Evolutionary conservation across 306 rosid species (phyloP), one percentile per base, ranked within the genome.

Genomic region (Trifolium repens): DNA sequence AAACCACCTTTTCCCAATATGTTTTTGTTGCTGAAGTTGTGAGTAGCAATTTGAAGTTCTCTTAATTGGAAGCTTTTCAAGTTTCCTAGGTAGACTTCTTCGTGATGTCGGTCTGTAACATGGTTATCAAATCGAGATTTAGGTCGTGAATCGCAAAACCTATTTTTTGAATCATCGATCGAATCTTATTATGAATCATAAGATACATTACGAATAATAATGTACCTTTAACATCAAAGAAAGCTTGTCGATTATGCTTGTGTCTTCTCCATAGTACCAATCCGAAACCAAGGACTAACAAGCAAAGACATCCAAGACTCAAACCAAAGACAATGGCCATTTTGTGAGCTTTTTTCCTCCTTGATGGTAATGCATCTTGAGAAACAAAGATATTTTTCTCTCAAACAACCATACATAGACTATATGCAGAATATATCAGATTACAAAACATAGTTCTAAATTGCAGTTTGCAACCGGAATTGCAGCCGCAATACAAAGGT

Each of bases 1-100:
- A 89, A 94, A 49, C 98, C 98, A 26, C 98, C 98, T 74, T 89
- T 88, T 79, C 98, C 98, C 13, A 93, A 83, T 43, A 93, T 86
- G 89, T 81, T 85, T 82, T 91, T 93, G 88, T 84, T 86, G 91
- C 90, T 91, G 90, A 93, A 93, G 85, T 91, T 89, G 85, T 82
- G 78, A 10, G 98, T 93, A 54, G 98, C 96, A 78, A 84, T 83
- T 75, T 91, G 96, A 34, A 93, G 97, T 84, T 93, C 97, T 69
- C 97, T 87, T 81, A 91, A 83, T 27, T 84, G 90, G 81, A 91
- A 93, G 73, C 94, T 91, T 85, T 83, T 91, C 89, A 93, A 77
- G 89, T 93, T 93, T 70, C 98, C 98, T 6, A 93, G 96, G 39
- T 92, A 91, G 34, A 91, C 85, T 76, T 89, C 97, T 75, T 91